Base-by-base conservation (phyloP, 768 basidiomycete genomes). In the Solioccasus polychromus region DNA sequence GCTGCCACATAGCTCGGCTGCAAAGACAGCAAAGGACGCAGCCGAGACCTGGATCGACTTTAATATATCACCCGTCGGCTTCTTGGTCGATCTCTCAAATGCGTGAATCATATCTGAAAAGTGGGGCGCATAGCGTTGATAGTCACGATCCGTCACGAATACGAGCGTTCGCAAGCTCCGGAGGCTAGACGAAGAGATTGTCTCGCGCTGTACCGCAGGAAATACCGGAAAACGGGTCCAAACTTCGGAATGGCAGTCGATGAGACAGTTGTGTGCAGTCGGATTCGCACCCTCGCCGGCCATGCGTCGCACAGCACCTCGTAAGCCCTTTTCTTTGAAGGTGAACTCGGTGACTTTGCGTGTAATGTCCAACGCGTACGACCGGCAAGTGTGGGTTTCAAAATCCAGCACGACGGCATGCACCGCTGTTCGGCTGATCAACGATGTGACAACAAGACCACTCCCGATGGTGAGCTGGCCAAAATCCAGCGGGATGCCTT, bases 41-140 rank as follows among this genome's bases (percentile, higher is more conserved):
- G 70, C 58, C 3, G 54, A 54, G 1, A 77, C 61, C 6, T 40
- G 45, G 10, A 74, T 69, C 4, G 53, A 59, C 39, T 63, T 69
- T 22, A 79, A 62, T 20, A 66, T 61, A 26, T 67, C 68, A 5
- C 70, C 72, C 0, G 69, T 73, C 0, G 78, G 79, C 58, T 81
- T 82, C 44, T 66, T 68, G 2, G 77, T 75, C 12, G 60, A 61
- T 38, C 62, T 58, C 54, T 83, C 77, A 23, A 83, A 83, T 0
- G 54, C 35, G 18, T 57, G 53, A 19, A 79, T 71, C 57, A 78
- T 80, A 74, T 72, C 64, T 0, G 56, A 28, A 50, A 78, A 80
- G 49, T 79, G 71, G 0, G 64, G 53, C 1, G 48, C 48, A 49
- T 71, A 77, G 5, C 54, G 61, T 11, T 52, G 45, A 30, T 62